These are phyloP conservation scores for Exophiala bonariae DNA, from an alignment of 2,329 filamentous ascomycete genomes.

Conservation along the genomic window DNA sequence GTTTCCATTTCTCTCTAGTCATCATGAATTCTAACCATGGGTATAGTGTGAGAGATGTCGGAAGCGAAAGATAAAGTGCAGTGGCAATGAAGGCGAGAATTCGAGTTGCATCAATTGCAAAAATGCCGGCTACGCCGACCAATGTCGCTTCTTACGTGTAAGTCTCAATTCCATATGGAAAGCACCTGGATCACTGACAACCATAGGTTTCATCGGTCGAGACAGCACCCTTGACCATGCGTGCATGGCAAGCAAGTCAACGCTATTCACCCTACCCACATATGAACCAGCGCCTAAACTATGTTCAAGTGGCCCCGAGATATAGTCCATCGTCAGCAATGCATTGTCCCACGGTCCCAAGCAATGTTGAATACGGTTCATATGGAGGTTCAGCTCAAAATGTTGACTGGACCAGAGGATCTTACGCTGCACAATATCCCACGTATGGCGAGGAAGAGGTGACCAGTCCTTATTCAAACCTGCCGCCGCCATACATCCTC, in stretches of 20 bases:
- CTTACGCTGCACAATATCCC: constrained; percentile 20
- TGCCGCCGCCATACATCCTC: constrained; percentile 38
- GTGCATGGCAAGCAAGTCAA: constrained; percentile 9
- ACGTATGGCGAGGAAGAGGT: constrained; percentile 37
- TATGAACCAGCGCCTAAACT: constrained; percentile 16
- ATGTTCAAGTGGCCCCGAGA: constrained; percentile 15
- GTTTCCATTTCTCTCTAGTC: constrained; percentile 5
- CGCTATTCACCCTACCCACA: constrained; percentile 22
- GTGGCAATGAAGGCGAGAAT: constrained; percentile 77
- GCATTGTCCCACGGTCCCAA: constrained; percentile 12
- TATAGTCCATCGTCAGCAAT: constrained; percentile 11
- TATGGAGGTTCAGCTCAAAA: constrained; percentile 11
- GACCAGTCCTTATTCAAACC: constrained; percentile 33
- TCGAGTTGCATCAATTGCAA: constrained; percentile 80
- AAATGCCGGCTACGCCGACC: constrained; percentile 59
- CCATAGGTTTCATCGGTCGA: constrained; percentile 19
- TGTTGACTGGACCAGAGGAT: constrained; percentile 20
- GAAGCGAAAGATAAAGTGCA: constrained; percentile 93
- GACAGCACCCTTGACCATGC: constrained; percentile 6
- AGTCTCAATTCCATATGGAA: background rate
- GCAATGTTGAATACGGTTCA: constrained; percentile 15
- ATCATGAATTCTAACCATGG: background rate
- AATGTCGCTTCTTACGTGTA: constrained; percentile 80
- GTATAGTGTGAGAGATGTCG: constrained; percentile 81
- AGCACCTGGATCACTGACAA: background rate